Base-by-base conservation (phyloP, 164 flowering plant species). In the Amborella trichopoda region DNA sequence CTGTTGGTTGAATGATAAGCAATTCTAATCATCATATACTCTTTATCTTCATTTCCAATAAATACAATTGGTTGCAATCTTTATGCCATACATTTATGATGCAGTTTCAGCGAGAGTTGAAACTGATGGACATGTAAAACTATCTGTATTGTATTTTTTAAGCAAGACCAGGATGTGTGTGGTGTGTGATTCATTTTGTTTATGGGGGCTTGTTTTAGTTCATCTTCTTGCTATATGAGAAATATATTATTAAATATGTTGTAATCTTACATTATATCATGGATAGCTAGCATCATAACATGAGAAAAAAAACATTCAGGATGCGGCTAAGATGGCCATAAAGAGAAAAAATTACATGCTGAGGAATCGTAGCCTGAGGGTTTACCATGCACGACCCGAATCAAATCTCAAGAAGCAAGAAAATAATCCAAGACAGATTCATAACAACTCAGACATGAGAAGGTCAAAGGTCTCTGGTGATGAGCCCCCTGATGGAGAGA, bases 341-440 rank as follows among this genome's bases (percentile, higher is more conserved):
- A 83, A 54, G 72, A 83, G 56, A 39, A 72, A 67, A 43, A 59
- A 67, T 48, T 44, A 83, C 61, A 81, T 68, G 68, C 67, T 90
- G 14, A 77, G 93, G 3, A 85, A 86, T 37, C 75, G 98, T 30
- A 80, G 76, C 12, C 66, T 86, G 39, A 68, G 96, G 59, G 61
- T 90, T 1, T 74, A 56, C 48, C 85, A 70, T 63, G 73, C 93
- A 28, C 76, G 54, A 54, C 16, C 78, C 11, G 68, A 71, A 40
- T 49, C 75, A 36, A 72, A 72, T 11, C 84, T 79, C 21, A 59
- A 69, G 4, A 79, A 75, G 67, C 66, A 73, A 44, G 69, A 71
- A 66, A 50, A 37, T 12, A 33, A 59, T 26, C 22, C 51, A 18
- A 23, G 43, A 17, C 28, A 9, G 8, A n/a, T 22, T 38, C 21